Evolutionary conservation across 495 filamentous ascomycete species (phyloP).

Genomic region (Xanthoparmelia taractica): DNA sequence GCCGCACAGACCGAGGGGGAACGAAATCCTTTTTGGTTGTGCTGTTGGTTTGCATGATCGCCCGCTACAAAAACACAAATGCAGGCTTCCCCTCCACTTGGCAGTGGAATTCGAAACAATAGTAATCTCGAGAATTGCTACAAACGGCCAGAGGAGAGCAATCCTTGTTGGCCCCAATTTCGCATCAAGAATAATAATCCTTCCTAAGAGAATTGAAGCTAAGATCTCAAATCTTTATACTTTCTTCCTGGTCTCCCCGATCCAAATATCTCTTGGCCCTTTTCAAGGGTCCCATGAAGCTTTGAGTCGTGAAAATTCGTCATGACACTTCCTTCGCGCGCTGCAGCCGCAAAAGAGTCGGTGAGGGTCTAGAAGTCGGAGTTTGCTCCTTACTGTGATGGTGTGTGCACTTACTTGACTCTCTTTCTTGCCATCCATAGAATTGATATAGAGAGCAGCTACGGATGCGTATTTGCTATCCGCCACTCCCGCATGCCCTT

Average conservation of each 20-base stretch:
- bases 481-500: neutral
- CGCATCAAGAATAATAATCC: too few relatives aligned
- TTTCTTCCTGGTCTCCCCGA: neutral
- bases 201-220: too few relatives aligned
- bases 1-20: conserved; percentile 20
- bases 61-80: conserved; percentile 4
- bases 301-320: conserved; percentile 1
- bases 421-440: neutral
- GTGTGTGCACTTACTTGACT: too few relatives aligned
- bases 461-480: neutral
- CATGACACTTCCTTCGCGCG: neutral
- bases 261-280: conserved; percentile 15
- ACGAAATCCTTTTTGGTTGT: conserved; percentile 1
- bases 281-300: neutral
- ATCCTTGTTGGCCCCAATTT: conserved; percentile 5
- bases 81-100: conserved; percentile 2
- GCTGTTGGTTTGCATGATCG: conserved; percentile 8
- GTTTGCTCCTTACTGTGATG: conserved; percentile 3
- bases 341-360: neutral
- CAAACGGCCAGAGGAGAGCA: neutral
- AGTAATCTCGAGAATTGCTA: conserved; percentile 11
- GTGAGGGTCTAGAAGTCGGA: conserved; percentile 1
- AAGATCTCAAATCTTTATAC: conserved; percentile 11
- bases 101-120: conserved; percentile 10
- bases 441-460: neutral